Base-by-base conservation (phyloP, 352 stramenopile genomes). In the Salisapilia sapeloensis region DNA sequence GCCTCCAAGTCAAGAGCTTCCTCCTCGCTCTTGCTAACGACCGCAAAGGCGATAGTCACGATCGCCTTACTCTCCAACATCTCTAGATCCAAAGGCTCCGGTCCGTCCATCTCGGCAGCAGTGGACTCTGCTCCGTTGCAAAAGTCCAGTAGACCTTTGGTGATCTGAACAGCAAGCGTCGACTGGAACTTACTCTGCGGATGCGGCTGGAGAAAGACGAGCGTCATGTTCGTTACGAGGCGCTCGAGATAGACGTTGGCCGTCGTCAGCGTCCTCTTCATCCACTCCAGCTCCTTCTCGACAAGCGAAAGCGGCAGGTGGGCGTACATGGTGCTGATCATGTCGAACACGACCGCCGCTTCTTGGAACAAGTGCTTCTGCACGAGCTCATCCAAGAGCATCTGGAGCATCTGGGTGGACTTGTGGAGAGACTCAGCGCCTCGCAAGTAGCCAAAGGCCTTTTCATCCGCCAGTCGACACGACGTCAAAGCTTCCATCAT, bases 11-110 rank as follows among this genome's bases (percentile, higher is more conserved):
- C 53, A 4, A 26, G 38, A n/a, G 51, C 36, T 0, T 46, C 29
- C 12, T 56, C 46, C 23, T 69, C 56, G 12, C 48, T 50, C 10
- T 47, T 56, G 8, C 22, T 20, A 7, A 75, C 24, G 2, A 75
- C 33, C 1, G 54, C 38, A 4, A 26, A 40, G 1, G 54, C 58
- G 4, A 60, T 44, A 5, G 48, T 57, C 19, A 57, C 9, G 14
- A 69, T 46, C 8, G 44, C 38, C 20, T 63, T 65, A 1, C 56
- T 30, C n/a, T 45, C 46, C 5, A 75, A 24, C 3, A 16, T 29
- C 2, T 41, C 29, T 12, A 63, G 44, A 4, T 36, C 26, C 33
- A 74, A 11, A 1, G 38, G 24, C 16, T 48, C 25, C 3, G 29
- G 29, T 7, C 5, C n/a, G 14, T 29, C 18, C 9, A n/a, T 29